Evolutionary conservation across 2,329 filamentous ascomycete species (phyloP).

Genomic region (Corniculantispora saksenae): DNA sequence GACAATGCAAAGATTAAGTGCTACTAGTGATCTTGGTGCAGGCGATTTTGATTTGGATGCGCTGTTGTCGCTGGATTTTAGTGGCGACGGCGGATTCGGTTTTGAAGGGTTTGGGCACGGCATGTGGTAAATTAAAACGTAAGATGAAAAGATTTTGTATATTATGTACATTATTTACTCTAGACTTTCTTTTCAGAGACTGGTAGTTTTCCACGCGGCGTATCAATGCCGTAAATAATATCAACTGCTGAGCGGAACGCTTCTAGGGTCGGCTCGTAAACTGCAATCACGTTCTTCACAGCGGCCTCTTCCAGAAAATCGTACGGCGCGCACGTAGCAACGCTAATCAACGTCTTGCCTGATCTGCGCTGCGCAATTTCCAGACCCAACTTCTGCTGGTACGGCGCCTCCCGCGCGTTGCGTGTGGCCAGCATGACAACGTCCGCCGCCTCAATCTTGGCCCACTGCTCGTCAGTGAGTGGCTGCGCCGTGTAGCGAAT

Average conservation of each 20-base stretch:
- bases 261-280: constrained; percentile 31
- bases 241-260: constrained; percentile 26
- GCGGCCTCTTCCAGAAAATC: constrained; percentile 27
- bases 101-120: background rate
- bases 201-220: constrained; percentile 23
- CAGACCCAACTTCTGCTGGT: constrained; percentile 26
- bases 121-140: background rate
- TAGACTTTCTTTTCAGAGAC: constrained; percentile 14
- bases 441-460: constrained; percentile 24
- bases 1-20: background rate
- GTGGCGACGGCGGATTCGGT: background rate
- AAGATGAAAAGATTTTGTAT: background rate
- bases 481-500: constrained; percentile 26
- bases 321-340: constrained; percentile 30
- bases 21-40: background rate
- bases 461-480: constrained; percentile 24
- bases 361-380: constrained; percentile 24
- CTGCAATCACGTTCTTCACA: constrained; percentile 26
- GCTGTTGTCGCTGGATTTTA: constrained; percentile 8
- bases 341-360: constrained; percentile 20
- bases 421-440: constrained; percentile 29
- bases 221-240: constrained; percentile 24
- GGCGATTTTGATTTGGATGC: constrained; percentile 10
- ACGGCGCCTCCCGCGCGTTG: constrained; percentile 28
- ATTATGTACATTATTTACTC: background rate